Evolutionary conservation across 768 basidiomycete genomes (phyloP).

Genomic region (Favolaschia claudopus): DNA sequence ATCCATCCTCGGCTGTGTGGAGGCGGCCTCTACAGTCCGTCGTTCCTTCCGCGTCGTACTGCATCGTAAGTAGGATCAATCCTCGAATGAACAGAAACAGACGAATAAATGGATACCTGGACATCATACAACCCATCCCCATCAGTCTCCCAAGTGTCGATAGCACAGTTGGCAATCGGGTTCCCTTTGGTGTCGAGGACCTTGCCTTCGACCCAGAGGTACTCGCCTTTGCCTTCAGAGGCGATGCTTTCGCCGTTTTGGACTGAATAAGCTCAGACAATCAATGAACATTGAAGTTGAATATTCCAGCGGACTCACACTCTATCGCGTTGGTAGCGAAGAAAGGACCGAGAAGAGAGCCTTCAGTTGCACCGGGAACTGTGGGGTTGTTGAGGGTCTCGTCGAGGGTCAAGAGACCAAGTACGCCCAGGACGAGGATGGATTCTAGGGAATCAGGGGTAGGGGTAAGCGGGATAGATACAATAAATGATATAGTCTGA

Average conservation of each 20-base stretch:
- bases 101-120: slow-evolving; percentile 36
- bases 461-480: neutral
- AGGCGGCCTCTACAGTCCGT: slow-evolving; percentile 82
- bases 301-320: slow-evolving; percentile 51
- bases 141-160: slow-evolving; percentile 88
- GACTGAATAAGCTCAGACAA: slow-evolving; percentile 50
- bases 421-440: slow-evolving; percentile 83
- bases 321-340: slow-evolving; percentile 80
- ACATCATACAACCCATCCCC: slow-evolving; percentile 55
- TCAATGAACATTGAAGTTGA: neutral
- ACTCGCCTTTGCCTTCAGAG: slow-evolving; percentile 87
- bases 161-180: slow-evolving; percentile 69
- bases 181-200: slow-evolving; percentile 68
- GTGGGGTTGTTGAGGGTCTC: slow-evolving; percentile 77
- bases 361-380: slow-evolving; percentile 69
- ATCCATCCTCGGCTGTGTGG: slow-evolving; percentile 64
- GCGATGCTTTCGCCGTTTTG: slow-evolving; percentile 78
- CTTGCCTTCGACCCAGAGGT: slow-evolving; percentile 81
- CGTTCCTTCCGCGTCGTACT: slow-evolving; percentile 66
- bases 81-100: too few species aligned
- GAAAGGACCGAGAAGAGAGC: slow-evolving; percentile 84
- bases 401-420: slow-evolving; percentile 82
- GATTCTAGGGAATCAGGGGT: slow-evolving; percentile 60
- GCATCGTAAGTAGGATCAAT: slow-evolving; percentile 6
- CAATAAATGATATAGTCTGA: slow-evolving; percentile 21